phyloP scores from a whole-genome alignment of 345 rosid species.

The Adansonia digitata region DNA sequence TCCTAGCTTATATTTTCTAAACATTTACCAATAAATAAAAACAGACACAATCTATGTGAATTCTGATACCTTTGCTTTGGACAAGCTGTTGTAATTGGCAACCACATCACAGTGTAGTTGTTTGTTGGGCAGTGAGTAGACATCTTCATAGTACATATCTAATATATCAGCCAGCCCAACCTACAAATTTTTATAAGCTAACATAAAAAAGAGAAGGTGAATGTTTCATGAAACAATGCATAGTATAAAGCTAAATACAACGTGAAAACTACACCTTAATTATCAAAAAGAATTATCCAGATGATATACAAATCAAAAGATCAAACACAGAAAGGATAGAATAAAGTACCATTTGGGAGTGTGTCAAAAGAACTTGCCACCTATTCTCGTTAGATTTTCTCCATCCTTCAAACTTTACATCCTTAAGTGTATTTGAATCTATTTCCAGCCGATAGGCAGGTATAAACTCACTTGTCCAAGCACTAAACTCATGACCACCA shows the following conservation, averaged over 20 bases:
- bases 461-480: slow-evolving; percentile 65
- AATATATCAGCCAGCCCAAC: slow-evolving; percentile 72
- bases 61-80: slow-evolving; percentile 56
- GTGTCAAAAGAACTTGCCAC: slow-evolving; percentile 84
- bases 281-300: neutral
- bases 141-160: slow-evolving; percentile 81
- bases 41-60: slow-evolving; percentile 1
- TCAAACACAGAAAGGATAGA: slow-evolving; percentile 17
- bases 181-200: slow-evolving; percentile 35
- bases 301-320: neutral
- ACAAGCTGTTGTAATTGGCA: slow-evolving; percentile 38
- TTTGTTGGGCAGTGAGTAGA: slow-evolving; percentile 67
- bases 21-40: neutral
- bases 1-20: neutral
- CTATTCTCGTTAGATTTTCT: slow-evolving; percentile 41
- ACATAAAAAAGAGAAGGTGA: slow-evolving; percentile 20
- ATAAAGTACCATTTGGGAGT: slow-evolving; percentile 78
- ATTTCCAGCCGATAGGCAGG: slow-evolving; percentile 68
- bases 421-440: slow-evolving; percentile 41
- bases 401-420: slow-evolving; percentile 81
- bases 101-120: slow-evolving; percentile 43
- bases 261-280: neutral
- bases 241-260: slow-evolving; percentile 1
- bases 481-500: slow-evolving; percentile 70
- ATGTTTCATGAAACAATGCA: neutral